Evolutionary conservation across 305 asterid genomes (phyloP).

Genomic region (Solanum hybrid): DNA sequence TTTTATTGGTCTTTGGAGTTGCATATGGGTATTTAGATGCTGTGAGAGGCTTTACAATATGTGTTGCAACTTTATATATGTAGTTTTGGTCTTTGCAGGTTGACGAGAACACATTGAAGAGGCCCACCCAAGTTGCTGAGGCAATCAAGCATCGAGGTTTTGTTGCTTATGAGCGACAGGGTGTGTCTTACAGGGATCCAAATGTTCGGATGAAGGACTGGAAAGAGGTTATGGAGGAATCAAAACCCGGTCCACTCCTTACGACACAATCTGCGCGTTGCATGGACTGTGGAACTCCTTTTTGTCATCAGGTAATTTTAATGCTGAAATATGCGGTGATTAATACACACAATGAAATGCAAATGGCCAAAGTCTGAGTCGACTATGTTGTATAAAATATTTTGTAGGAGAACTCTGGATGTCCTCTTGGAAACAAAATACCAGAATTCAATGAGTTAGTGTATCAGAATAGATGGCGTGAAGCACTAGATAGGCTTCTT

Average conservation of each 20-base stretch:
- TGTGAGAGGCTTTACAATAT: background rate
- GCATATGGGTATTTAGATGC: background rate
- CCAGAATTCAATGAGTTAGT: constrained; percentile 98
- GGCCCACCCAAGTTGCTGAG: constrained; percentile 68
- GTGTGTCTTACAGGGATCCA: constrained; percentile 84
- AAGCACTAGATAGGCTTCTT: constrained; percentile 93
- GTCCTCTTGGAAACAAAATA: constrained; percentile 98
- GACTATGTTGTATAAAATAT: background rate
- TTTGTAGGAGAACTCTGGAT: constrained; percentile 87
- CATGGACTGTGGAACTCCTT: constrained; percentile 99
- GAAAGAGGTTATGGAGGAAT: constrained; percentile 86
- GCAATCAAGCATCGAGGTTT: constrained; percentile 89
- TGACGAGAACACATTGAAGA: constrained; percentile 26
- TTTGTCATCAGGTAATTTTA: constrained; percentile 80
- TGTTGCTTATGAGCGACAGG: constrained; percentile 81
- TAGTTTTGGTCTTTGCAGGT: constrained; percentile 30
- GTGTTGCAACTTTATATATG: background rate
- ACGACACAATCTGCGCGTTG: constrained; percentile 97
- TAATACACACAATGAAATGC: background rate
- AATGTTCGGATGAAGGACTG: constrained; percentile 69
- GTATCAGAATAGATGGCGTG: constrained; percentile 98
- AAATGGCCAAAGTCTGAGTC: background rate
- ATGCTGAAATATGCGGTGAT: background rate
- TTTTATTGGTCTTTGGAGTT: background rate
- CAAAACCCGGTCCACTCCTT: constrained; percentile 79